Conservation (phyloP, 2,329 filamentous ascomycete genomes). For the Orbilia oligospora region DNA sequence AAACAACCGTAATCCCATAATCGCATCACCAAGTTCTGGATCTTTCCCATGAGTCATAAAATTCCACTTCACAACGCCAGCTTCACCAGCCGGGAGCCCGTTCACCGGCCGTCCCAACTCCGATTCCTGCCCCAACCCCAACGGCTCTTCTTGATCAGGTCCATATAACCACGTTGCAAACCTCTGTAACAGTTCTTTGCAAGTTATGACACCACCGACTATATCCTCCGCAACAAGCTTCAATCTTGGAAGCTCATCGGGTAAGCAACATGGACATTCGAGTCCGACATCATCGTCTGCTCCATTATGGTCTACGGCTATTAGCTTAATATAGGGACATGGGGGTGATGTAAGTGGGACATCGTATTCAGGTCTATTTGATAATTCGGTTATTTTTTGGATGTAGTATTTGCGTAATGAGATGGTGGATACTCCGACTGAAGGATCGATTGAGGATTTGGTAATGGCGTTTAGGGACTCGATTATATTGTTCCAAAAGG, state of each 20-base stretch:
- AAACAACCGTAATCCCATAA: constrained; percentile 43
- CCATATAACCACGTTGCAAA: constrained; percentile 36
- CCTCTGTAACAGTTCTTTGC: constrained; percentile 14
- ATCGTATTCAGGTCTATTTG: constrained; percentile 29
- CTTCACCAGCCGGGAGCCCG: constrained; percentile 30
- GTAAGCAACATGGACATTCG: constrained; percentile 47
- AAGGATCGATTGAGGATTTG: constrained; percentile 14
- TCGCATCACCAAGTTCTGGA: background rate
- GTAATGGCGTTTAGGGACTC: constrained; percentile 20
- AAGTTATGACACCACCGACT: constrained; percentile 40
- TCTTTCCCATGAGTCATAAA: constrained; percentile 28
- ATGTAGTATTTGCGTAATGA: constrained; percentile 47
- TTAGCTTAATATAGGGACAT: constrained; percentile 33
- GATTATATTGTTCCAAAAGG: constrained; percentile 19
- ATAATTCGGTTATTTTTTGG: constrained; percentile 8
- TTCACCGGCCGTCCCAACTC: constrained; percentile 32
- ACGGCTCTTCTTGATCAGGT: constrained; percentile 28
- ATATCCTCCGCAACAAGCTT: constrained; percentile 24
- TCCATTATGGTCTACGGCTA: constrained; percentile 19
- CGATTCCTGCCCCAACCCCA: background rate
- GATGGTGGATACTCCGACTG: constrained; percentile 21
- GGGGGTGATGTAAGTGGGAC: constrained; percentile 40
- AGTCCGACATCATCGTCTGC: constrained; percentile 21
- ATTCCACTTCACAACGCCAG: constrained; percentile 41
- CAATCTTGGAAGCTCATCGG: constrained; percentile 33